Percentiles rank a stretch among this genome's conserved stretches.
Conservation (phyloP, 2,329 filamentous ascomycete genomes). For the Pseudogymnoascus verrucosus region DNA sequence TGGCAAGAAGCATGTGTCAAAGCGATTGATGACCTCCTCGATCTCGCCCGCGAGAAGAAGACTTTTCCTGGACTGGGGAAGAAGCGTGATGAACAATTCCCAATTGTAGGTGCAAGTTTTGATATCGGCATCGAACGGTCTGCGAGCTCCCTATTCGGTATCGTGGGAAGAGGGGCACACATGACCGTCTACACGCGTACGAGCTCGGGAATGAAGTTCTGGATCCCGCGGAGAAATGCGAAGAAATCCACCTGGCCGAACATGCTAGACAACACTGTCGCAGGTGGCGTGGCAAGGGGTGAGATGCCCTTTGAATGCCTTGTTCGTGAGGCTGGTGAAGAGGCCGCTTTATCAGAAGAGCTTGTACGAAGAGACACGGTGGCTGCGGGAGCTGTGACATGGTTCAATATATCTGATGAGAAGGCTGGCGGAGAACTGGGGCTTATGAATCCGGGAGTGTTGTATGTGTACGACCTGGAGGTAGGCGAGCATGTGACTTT, state of each 20-base stretch:
- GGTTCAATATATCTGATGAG: conserved; percentile 54
- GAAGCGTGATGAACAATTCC: not conserved
- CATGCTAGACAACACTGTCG: conserved; percentile 73
- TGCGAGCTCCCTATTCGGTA: conserved; percentile 56
- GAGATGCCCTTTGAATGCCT: conserved; percentile 60
- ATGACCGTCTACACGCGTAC: conserved; percentile 54
- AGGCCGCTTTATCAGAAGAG: conserved; percentile 58
- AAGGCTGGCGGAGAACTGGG: conserved; percentile 58
- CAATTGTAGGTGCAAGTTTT: not conserved
- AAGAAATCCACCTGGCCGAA: conserved; percentile 65
- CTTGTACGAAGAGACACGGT: conserved; percentile 45
- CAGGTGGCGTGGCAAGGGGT: conserved; percentile 63
- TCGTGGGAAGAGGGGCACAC: conserved; percentile 58
- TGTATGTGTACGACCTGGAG: conserved; percentile 73
- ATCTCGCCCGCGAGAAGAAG: not conserved
- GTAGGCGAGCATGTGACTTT: conserved; percentile 50
- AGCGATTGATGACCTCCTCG: conserved; percentile 19
- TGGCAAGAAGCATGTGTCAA: not conserved
- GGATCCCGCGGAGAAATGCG: conserved; percentile 60
- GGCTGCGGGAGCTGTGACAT: conserved; percentile 55
- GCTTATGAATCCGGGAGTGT: conserved; percentile 54
- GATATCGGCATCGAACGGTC: conserved; percentile 45
- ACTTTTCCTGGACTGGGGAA: not conserved
- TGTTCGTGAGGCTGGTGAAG: conserved; percentile 64
- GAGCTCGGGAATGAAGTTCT: conserved; percentile 49